These are phyloP conservation scores for Hymenoscyphus scutula DNA, from an alignment of 2,329 filamentous ascomycete species.

Conservation along the genomic window DNA sequence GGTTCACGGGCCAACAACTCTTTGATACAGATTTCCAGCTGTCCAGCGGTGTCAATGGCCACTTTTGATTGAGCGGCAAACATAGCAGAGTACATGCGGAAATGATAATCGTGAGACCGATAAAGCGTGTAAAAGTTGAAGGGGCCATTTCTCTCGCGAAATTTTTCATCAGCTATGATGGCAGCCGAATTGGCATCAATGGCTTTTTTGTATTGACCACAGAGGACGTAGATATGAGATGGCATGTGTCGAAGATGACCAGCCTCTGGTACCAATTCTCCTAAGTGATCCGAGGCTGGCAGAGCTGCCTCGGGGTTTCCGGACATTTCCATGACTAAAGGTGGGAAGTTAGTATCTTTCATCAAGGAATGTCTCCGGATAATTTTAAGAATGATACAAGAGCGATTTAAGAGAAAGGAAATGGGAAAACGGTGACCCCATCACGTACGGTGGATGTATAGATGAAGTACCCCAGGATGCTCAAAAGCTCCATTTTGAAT, in stretches of 20 bases:
- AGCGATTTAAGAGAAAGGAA: too few relatives aligned
- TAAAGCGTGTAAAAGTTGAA: constrained; percentile 77
- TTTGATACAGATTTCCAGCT: constrained; percentile 61
- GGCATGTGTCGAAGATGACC: constrained; percentile 77
- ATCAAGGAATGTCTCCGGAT: too few relatives aligned
- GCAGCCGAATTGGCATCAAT: constrained; percentile 66
- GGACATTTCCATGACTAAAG: constrained; percentile 68
- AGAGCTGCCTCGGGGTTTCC: constrained; percentile 61
- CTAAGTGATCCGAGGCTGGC: constrained; percentile 58
- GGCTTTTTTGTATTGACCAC: constrained; percentile 67
- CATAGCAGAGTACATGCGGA: constrained; percentile 75
- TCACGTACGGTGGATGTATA: constrained; percentile 63
- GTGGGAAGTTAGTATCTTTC: too few relatives aligned
- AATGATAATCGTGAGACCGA: constrained; percentile 72
- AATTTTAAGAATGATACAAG: too few relatives aligned
- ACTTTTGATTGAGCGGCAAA: constrained; percentile 64
- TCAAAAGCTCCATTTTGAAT: constrained; percentile 44
- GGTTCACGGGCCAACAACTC: constrained; percentile 64
- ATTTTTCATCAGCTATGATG: constrained; percentile 66
- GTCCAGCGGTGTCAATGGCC: constrained; percentile 57
- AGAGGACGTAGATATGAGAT: constrained; percentile 70
- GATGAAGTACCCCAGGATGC: constrained; percentile 70
- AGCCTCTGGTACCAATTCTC: constrained; percentile 63
- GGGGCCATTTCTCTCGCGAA: constrained; percentile 55
- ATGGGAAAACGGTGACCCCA: too few relatives aligned